These are phyloP conservation scores for Seiridium cupressi DNA, from an alignment of 2,329 filamentous ascomycete species.

Conservation along the genomic window DNA sequence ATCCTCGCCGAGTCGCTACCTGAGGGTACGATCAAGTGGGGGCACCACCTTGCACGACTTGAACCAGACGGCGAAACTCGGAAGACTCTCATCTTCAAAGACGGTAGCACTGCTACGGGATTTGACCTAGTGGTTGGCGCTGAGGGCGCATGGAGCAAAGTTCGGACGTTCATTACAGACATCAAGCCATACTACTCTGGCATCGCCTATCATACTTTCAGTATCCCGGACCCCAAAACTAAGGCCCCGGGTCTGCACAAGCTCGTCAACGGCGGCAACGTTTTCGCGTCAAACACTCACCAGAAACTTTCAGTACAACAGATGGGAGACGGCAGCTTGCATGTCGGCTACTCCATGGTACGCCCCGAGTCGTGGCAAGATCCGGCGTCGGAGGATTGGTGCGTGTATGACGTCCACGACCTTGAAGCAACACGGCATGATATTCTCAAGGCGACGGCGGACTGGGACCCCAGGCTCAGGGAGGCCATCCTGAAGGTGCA, in stretches of 20 bases:
- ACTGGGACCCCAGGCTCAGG: conserved; percentile 41
- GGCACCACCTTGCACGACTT: conserved; percentile 38
- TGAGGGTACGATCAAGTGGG: conserved; percentile 43
- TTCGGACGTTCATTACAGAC: conserved; percentile 30
- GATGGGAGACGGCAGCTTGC: conserved; percentile 47
- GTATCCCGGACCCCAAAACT: conserved; percentile 36
- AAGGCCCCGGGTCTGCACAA: conserved; percentile 40
- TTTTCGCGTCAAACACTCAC: conserved; percentile 42
- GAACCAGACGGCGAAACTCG: conserved; percentile 19
- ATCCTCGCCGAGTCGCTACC: conserved; percentile 46
- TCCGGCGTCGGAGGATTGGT: conserved; percentile 22
- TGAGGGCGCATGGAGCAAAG: conserved; percentile 36
- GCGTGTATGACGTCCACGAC: conserved; percentile 41
- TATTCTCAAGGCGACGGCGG: conserved; percentile 31
- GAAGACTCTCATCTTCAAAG: conserved; percentile 34
- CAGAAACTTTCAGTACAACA: conserved; percentile 40
- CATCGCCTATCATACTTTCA: conserved; percentile 40
- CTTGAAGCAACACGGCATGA: conserved; percentile 34
- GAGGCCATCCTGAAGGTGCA: conserved; percentile 39
- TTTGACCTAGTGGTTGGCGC: conserved; percentile 38
- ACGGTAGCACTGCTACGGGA: conserved; percentile 26
- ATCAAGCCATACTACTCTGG: conserved; percentile 44
- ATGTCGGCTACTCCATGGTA: conserved; percentile 34
- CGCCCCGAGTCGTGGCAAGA: conserved; percentile 37
- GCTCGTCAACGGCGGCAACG: conserved; percentile 44